Conservation (phyloP, 192 early-diverging fungal species). For the Piromyces sp. region DNA sequence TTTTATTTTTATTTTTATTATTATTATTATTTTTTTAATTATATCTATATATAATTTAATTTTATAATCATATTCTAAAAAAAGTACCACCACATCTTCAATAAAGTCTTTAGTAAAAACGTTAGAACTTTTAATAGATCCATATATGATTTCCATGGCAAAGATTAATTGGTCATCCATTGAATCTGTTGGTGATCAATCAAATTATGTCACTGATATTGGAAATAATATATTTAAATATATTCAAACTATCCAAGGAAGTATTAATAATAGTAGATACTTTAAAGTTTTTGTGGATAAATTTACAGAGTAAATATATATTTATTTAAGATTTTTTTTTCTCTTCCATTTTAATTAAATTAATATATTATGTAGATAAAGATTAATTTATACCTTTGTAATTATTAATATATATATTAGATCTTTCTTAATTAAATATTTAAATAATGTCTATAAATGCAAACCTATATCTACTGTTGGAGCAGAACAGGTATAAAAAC, state of each 20-base stretch:
- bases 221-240: constrained; percentile 32
- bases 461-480: constrained; percentile 79
- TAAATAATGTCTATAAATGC: constrained; percentile 52
- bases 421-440: constrained; percentile 49
- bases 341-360: too few relatives aligned
- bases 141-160: constrained; percentile 52
- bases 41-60: background rate
- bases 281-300: constrained; percentile 82
- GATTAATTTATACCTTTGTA: too few relatives aligned
- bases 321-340: background rate
- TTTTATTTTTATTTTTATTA: too few relatives aligned
- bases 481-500: constrained; percentile 62
- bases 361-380: too few relatives aligned
- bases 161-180: constrained; percentile 63
- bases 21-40: background rate
- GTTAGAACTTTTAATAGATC: constrained; percentile 48
- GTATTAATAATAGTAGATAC: constrained; percentile 54
- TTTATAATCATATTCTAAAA: background rate
- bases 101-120: constrained; percentile 50
- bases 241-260: constrained; percentile 35
- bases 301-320: constrained; percentile 57
- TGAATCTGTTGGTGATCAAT: constrained; percentile 86
- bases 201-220: constrained; percentile 57
- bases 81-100: constrained; percentile 36
- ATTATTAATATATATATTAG: too few relatives aligned